phyloP scores from a whole-genome alignment of 176 grass and related monocot genomes.

The Calamus simplicifolius region DNA sequence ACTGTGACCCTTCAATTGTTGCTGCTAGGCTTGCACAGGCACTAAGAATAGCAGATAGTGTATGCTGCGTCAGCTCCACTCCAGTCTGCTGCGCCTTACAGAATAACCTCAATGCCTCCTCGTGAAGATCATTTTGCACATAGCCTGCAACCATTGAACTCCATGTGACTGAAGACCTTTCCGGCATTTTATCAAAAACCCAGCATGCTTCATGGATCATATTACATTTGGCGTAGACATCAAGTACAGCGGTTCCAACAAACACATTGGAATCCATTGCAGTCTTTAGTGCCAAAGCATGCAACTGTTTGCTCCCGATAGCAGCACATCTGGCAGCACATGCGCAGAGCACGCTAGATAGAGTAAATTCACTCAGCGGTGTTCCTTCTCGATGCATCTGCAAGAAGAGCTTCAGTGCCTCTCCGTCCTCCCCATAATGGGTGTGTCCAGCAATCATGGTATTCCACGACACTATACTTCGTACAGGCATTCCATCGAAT shows the following conservation, averaged over 20 bases:
- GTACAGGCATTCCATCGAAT: slow-evolving; percentile 50
- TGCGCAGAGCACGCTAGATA: slow-evolving; percentile 53
- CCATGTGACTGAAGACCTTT: slow-evolving; percentile 63
- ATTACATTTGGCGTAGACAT: slow-evolving; percentile 62
- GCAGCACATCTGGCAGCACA: slow-evolving; percentile 49
- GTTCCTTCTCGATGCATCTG: slow-evolving; percentile 48
- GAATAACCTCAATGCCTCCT: slow-evolving; percentile 41
- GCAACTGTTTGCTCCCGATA: slow-evolving; percentile 47
- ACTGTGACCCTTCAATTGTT: slow-evolving; percentile 45
- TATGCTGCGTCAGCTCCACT: slow-evolving; percentile 43
- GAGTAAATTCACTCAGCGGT: slow-evolving; percentile 50
- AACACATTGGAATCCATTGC: slow-evolving; percentile 48
- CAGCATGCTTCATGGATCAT: slow-evolving; percentile 47
- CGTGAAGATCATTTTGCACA: slow-evolving; percentile 52
- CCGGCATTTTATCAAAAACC: slow-evolving; percentile 47
- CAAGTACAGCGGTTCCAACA: slow-evolving; percentile 58
- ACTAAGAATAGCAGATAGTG: slow-evolving; percentile 48
- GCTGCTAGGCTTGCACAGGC: slow-evolving; percentile 42
- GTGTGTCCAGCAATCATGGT: slow-evolving; percentile 64
- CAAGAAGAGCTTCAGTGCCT: slow-evolving; percentile 47
- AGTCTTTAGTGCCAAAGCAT: slow-evolving; percentile 39
- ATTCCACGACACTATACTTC: slow-evolving; percentile 66
- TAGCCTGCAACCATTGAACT: slow-evolving; percentile 57
- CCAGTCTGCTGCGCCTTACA: slow-evolving; percentile 28
- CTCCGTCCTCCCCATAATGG: slow-evolving; percentile 29